phyloP scores from a whole-genome alignment of 2,329 filamentous ascomycete genomes.

The Colletotrichum orbiculare region DNA sequence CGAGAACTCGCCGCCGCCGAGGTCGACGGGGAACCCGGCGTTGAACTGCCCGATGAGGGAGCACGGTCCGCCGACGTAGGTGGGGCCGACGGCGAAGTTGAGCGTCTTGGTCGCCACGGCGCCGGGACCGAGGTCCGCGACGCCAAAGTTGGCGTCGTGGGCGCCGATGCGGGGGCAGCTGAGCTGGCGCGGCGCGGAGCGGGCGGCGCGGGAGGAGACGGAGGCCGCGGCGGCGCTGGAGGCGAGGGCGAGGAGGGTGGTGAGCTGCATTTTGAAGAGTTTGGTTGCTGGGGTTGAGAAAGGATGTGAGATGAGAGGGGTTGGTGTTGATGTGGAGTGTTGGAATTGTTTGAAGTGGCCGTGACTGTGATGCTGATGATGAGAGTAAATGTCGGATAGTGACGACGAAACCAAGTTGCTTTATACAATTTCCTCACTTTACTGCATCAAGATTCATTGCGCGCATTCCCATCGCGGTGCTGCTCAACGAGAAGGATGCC shows the following conservation, averaged over 20 bases:
- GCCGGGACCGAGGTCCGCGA: conserved; percentile 23
- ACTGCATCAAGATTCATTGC: neutral
- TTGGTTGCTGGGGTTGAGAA: neutral
- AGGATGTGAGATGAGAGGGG: too few species aligned
- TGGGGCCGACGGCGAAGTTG: conserved; percentile 16
- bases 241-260: conserved; percentile 21
- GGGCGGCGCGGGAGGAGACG: conserved; percentile 9
- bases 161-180: conserved; percentile 22
- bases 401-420: neutral
- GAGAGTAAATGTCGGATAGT: neutral
- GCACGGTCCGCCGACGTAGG: conserved; percentile 19
- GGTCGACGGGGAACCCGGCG: conserved; percentile 27
- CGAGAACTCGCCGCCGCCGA: conserved; percentile 19
- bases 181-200: conserved; percentile 21
- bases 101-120: conserved; percentile 25
- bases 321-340: neutral
- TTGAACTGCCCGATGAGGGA: conserved; percentile 26
- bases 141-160: conserved; percentile 25
- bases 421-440: neutral
- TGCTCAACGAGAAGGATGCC: neutral
- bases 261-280: conserved; percentile 25
- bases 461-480: neutral
- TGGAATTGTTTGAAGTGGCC: neutral
- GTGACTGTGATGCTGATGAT: conserved; percentile 11
- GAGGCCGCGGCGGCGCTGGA: conserved; percentile 9